phyloP scores from a whole-genome alignment of 2,329 filamentous ascomycete species.

The Alternaria metachromatica region DNA sequence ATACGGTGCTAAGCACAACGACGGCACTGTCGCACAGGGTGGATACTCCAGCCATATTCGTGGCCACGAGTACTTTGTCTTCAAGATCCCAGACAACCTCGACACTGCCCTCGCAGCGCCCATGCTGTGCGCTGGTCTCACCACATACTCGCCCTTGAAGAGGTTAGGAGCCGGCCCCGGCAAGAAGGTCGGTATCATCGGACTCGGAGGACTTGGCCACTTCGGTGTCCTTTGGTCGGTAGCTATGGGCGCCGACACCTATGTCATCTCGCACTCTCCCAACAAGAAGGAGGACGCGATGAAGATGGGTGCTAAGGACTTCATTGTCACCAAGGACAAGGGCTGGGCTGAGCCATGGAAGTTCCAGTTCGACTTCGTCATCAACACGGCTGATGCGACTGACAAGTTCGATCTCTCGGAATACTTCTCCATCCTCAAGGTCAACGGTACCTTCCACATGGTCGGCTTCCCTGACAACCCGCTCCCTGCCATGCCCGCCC shows the following conservation, averaged over 20 bases:
- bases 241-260: conserved; percentile 67
- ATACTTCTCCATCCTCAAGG: conserved; percentile 81
- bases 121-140: conserved; percentile 86
- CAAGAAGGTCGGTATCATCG: conserved; percentile 79
- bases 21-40: conserved; percentile 70
- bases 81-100: conserved; percentile 78
- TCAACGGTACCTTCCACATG: conserved; percentile 80
- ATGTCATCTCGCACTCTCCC: conserved; percentile 66
- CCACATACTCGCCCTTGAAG: conserved; percentile 78
- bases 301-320: conserved; percentile 66
- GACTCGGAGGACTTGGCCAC: conserved; percentile 63
- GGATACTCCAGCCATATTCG: conserved; percentile 73
- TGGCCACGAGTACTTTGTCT: conserved; percentile 77
- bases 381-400: conserved; percentile 75
- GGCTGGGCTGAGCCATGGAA: conserved; percentile 63
- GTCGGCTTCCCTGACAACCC: conserved; percentile 81
- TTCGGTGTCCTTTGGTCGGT: conserved; percentile 57
- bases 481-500: conserved; percentile 72
- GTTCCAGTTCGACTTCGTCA: conserved; percentile 74
- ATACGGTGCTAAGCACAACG: conserved; percentile 57
- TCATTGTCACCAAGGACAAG: conserved; percentile 64
- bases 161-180: conserved; percentile 77
- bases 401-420: conserved; percentile 71
- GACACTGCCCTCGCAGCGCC: conserved; percentile 68
- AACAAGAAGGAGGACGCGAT: conserved; percentile 66